Base-by-base conservation (phyloP, 2,329 filamentous ascomycete species). In the Colletotrichum sp. region DNA sequence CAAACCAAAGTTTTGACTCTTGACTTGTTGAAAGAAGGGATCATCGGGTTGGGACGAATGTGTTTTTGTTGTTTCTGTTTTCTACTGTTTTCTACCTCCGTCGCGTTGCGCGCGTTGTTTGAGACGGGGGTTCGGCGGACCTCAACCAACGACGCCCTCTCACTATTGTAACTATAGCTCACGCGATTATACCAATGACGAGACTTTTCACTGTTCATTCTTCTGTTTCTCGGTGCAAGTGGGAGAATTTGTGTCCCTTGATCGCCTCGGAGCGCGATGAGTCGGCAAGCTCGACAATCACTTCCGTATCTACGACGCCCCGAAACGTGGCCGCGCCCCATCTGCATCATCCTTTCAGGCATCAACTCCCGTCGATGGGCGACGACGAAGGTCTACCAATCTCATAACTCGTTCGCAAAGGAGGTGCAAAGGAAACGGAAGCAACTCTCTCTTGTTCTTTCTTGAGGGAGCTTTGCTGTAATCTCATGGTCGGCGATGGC, bases 111-210 rank as follows among this genome's bases (percentile, higher is more conserved):
- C 55, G 34, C 25, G 66, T 68, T 57, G 55, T 70, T 36, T 39
- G 61, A 36, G 30, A 12, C 13, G 36, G 36, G 15, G 27, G 30
- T 34, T 62, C 57, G 36, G 57, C 55, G 34, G 16, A 25, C 29
- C 30, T 6, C 4, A 11, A 12, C 11, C 34, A 16, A 3, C 66
- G 66, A 59, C 27, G n/a, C 57, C 67, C 39, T 44, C 67, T 62
- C 57, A 76, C 39, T 52, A 73, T 57, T 76, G 73, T 76, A 76
- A 76, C 73, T 75, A 73, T 76, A 76, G 73, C 64, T 64, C 64
- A 66, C 73, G 73, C 73, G 73, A 76, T 73, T 70, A 73, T 76
- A 76, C 70, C 73, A 76, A 76, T 59, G 71, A 68, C 44, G 57
- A 62, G 57, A 52, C 62, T 55, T 76, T 68, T 73, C n/a, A 76